Evolutionary conservation across 202 grass and related monocot genomes (phyloP), one percentile per base, ranked within the genome.

Genomic region (Elaeis oleifera): DNA sequence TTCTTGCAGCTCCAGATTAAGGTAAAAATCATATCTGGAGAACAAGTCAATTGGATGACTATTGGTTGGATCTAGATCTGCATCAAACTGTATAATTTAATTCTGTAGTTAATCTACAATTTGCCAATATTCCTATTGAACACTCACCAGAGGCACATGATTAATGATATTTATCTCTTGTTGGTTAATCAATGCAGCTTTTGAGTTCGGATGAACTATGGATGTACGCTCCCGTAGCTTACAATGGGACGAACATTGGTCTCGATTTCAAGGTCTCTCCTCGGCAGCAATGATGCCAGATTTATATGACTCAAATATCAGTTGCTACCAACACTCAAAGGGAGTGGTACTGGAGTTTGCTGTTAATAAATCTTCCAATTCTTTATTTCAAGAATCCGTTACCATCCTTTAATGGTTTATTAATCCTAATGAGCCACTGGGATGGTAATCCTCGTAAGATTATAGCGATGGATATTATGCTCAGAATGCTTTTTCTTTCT

Each of bases 1-100:
- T 87, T 90, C 25, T 83, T 95, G 72, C 90, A 84, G 72, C 61
- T 84, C 55, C 90, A 95, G 74, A 95, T 95, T 19, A 95, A 95
- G 72, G 90, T 81, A 60, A 73, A 58, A 13, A 26, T 39, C 26
- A 4, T 4, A 27, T 27, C 26, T 27, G 26, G 4, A 27, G 26
- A 27, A 27, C 26, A 27, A 27, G 4, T 27, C 26, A 27, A 27
- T 27, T 27, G 26, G 5, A 27, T 27, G 26, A 4, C 4, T 27
- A 4, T 27, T 27, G 26, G 26, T 27, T 27, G 26, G 26, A 27
- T 27, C 26, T 27, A 27, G 26, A 27, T 27, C 26, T 4, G 26
- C 26, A 4, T 4, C 26, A 27, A 27, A 27, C 4, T 27, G 24
- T 26, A 26, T 26, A 26, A 26, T 26, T 26, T 3, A 26, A 3